Evolutionary conservation across 2,329 filamentous ascomycete species (phyloP).

Genomic region (Monilinia aucupariae): DNA sequence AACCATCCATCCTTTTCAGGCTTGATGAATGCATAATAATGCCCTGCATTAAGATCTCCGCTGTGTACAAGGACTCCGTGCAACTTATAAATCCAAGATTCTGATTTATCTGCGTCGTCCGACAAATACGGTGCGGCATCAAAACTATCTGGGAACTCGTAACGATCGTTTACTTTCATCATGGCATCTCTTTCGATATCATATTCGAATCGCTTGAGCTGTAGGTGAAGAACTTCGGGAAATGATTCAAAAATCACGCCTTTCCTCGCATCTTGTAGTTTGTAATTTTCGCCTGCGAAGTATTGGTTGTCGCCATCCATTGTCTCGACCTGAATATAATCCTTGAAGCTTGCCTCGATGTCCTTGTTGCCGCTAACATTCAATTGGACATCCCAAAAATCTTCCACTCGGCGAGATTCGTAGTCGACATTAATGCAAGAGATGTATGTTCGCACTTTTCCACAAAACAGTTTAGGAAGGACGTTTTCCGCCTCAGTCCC

Average conservation of each 20-base stretch:
- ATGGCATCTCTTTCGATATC: constrained; percentile 93
- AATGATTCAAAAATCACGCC: constrained; percentile 96
- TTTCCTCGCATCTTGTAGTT: constrained; percentile 93
- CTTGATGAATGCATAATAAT: constrained; percentile 97
- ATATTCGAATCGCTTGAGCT: constrained; percentile 97
- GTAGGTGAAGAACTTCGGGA: constrained; percentile 87
- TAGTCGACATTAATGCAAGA: constrained; percentile 98
- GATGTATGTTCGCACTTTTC: constrained; percentile 98
- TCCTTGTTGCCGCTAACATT: constrained; percentile 94
- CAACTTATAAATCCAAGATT: constrained; percentile 85
- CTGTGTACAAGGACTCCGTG: constrained; percentile 96
- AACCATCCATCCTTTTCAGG: constrained; percentile 90
- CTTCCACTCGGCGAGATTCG: constrained; percentile 90
- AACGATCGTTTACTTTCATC: constrained; percentile 97
- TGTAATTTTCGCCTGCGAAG: constrained; percentile 81
- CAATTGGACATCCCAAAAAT: constrained; percentile 98
- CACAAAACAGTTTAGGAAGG: constrained; percentile 85
- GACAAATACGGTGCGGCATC: constrained; percentile 84
- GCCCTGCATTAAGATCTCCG: constrained; percentile 91
- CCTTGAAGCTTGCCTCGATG: constrained; percentile 87
- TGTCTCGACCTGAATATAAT: constrained; percentile 94
- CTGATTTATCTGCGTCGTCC: constrained; percentile 77
- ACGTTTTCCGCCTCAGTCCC: constrained; percentile 87
- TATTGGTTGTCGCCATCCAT: constrained; percentile 99
- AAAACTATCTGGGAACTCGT: constrained; percentile 80